Evolutionary conservation across 2,329 filamentous ascomycete species (phyloP).

Genomic region (Parastagonospora avenae): DNA sequence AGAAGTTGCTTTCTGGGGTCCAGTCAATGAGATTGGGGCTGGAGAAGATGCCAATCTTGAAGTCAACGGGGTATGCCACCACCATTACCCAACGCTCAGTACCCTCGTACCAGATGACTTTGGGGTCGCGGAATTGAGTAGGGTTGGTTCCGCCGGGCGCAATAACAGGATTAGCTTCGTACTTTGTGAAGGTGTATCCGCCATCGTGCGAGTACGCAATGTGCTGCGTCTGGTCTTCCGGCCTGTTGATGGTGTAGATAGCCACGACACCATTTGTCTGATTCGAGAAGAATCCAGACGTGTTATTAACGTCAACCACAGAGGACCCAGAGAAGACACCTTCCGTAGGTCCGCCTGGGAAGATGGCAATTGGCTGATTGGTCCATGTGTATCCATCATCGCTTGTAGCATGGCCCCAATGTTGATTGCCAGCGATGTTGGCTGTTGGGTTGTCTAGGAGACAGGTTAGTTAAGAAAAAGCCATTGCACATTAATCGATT

Average conservation of each 20-base stretch:
- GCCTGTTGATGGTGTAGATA: conserved; percentile 58
- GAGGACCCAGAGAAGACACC: conserved; percentile 61
- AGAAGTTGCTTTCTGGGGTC: conserved; percentile 65
- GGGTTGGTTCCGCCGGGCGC: conserved; percentile 51
- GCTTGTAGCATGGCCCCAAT: conserved; percentile 71
- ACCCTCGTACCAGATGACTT: conserved; percentile 63
- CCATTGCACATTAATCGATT: not conserved
- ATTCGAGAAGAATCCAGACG: conserved; percentile 67
- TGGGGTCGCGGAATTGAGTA: conserved; percentile 68
- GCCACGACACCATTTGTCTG: conserved; percentile 68
- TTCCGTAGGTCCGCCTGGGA: conserved; percentile 60
- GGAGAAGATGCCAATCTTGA: conserved; percentile 65
- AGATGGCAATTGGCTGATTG: conserved; percentile 68
- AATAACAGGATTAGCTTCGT: conserved; percentile 66
- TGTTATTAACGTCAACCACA: conserved; percentile 67
- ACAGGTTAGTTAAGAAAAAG: not conserved
- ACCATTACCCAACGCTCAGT: conserved; percentile 62
- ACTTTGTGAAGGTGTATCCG: conserved; percentile 66
- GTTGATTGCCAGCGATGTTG: conserved; percentile 61
- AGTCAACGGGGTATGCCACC: conserved; percentile 60
- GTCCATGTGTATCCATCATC: conserved; percentile 67
- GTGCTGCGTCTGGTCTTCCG: conserved; percentile 59
- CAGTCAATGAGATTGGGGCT: conserved; percentile 64
- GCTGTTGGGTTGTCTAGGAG: conserved; percentile 55
- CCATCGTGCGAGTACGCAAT: conserved; percentile 67